These are phyloP conservation scores for Neofusicoccum ribis DNA, from an alignment of 2,329 filamentous ascomycete genomes.

Conservation along the genomic window DNA sequence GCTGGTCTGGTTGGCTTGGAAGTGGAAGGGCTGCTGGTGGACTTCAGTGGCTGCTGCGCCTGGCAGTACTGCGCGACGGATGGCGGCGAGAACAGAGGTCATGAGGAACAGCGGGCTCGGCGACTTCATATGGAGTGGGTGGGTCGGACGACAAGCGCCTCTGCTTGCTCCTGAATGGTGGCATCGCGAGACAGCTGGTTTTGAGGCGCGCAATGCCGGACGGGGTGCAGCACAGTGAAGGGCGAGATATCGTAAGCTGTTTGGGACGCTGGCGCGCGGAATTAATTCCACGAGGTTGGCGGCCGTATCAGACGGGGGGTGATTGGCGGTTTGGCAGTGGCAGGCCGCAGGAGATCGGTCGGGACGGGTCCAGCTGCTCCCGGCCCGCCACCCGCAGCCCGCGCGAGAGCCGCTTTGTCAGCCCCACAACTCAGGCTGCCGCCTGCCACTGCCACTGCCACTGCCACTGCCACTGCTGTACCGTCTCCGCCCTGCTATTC, in stretches of 20 bases:
- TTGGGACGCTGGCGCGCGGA: neutral
- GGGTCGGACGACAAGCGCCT: neutral
- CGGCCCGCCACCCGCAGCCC: neutral
- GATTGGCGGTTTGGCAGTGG: neutral
- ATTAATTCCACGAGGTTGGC: neutral
- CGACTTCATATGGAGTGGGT: constrained; percentile 7
- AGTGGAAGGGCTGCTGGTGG: constrained; percentile 15
- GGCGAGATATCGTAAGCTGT: constrained; percentile 8
- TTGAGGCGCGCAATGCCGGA: neutral
- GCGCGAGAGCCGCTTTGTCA: neutral
- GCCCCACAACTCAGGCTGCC: neutral
- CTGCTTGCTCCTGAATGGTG: neutral
- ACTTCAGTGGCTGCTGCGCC: neutral
- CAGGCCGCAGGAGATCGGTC: neutral
- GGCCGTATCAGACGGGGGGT: neutral
- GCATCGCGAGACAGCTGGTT: neutral
- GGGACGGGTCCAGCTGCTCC: neutral
- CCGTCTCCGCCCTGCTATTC: too few relatives aligned
- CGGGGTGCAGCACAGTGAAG: neutral
- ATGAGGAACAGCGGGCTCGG: neutral
- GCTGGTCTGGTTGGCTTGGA: constrained; percentile 8
- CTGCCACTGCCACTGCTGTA: too few relatives aligned
- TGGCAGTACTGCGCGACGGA: neutral
- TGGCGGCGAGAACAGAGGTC: constrained; percentile 8
- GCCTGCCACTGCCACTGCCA: neutral